Evolutionary conservation across 2,329 filamentous ascomycete genomes (phyloP).

Genomic region (Beauveria pseudobassiana): DNA sequence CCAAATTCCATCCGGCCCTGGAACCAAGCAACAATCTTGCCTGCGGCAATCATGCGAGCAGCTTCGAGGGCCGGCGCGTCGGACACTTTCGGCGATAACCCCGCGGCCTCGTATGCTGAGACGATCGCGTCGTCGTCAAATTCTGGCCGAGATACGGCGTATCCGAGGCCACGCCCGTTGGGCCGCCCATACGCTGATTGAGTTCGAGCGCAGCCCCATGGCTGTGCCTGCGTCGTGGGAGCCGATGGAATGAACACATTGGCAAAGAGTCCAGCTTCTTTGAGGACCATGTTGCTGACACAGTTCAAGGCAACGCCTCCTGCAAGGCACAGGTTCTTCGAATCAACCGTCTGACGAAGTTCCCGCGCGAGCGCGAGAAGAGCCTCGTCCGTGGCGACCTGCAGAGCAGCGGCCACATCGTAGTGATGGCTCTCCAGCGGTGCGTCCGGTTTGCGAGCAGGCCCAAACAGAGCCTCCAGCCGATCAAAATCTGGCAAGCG

Average conservation of each 20-base stretch:
- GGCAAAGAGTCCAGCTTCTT: not conserved
- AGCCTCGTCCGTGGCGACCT: constrained; percentile 3
- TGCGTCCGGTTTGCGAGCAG: not conserved
- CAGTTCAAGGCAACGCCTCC: constrained; percentile 5
- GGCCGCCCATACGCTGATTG: not conserved
- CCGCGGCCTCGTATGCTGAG: not conserved
- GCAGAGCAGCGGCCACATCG: constrained; percentile 1
- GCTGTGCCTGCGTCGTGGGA: constrained; percentile 1
- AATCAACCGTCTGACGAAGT: not conserved
- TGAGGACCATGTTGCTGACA: constrained; percentile 3
- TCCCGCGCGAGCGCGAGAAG: not conserved
- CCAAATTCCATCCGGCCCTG: constrained; percentile 6
- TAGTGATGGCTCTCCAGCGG: constrained; percentile 4
- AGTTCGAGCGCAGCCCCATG: not conserved
- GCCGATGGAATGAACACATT: constrained; percentile 1
- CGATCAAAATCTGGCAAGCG: constrained; percentile 1
- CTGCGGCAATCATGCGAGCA: constrained; percentile 1
- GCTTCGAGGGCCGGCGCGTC: not conserved
- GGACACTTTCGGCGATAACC: not conserved
- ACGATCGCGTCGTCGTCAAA: not conserved
- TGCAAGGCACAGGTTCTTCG: constrained; percentile 1
- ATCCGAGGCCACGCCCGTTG: not conserved
- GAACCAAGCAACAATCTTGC: constrained; percentile 6
- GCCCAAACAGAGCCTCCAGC: constrained; percentile 1
- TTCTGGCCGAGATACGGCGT: constrained; percentile 5